Base-by-base conservation (phyloP, 495 filamentous ascomycete genomes). In the Cercophora newfieldiana region DNA sequence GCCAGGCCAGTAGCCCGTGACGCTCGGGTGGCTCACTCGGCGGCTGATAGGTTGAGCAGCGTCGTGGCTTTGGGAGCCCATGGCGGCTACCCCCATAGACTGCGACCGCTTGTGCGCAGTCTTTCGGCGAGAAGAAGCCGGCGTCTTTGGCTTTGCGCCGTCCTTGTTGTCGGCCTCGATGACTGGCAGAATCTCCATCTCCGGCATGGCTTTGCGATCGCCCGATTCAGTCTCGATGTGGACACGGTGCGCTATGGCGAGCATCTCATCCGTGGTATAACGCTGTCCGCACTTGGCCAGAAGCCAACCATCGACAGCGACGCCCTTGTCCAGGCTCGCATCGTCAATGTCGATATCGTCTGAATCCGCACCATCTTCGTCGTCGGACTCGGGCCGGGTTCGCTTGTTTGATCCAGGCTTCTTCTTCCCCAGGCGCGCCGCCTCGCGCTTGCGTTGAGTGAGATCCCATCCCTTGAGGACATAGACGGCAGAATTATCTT, bases 401-500 rank as follows among this genome's bases (percentile, higher is more conserved):
- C 37, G 37, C 37, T 44, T 44, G 24, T 53, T 26, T 14, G 50
- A 22, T 7, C 24, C 24, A 19, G 2, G 10, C n/a, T 53, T 53
- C 21, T 53, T 53, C 4, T 14, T 53, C 2, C 71, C 72, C 12
- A 72, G 64, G 1, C 79, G 75, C 1, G 74, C 75, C 0, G 70
- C 71, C 18, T 68, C 69, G 0, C 75, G 71, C 57, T 73, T 77
- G 64, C 65, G 67, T 50, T 66, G 66, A 6, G 64, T 26, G 33
- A 61, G 14, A 7, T 18, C 3, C 59, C 59, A 61, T 21, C 19
- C 18, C 25, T 31, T 49, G 12, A 61, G 12, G 12, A 50, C 21
- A 18, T 7, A 5, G 7, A 16, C 21, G 14, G 22, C 1, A 8
- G 12, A 12, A 2, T 63, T 66, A 21, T 72, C 61, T 18, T 79